These are phyloP conservation scores for Pythium oligandrum DNA, from an alignment of 352 stramenopile species.

Conservation along the genomic window DNA sequence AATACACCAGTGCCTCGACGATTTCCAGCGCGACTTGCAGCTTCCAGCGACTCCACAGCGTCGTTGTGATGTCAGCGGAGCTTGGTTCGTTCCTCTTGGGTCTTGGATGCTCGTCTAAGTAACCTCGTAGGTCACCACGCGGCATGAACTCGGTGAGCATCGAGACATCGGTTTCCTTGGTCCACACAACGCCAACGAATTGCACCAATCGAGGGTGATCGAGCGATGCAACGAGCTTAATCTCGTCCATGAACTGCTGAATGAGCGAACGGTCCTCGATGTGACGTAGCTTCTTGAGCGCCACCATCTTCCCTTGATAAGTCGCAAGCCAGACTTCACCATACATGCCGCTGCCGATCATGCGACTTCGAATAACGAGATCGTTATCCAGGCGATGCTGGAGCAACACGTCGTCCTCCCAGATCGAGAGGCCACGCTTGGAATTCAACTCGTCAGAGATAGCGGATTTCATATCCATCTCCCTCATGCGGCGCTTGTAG, in stretches of 20 bases:
- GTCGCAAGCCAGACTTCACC: slow-evolving; percentile 20
- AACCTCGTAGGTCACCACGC: slow-evolving; percentile 19
- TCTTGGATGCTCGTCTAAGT: not conserved
- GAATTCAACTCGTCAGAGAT: not conserved
- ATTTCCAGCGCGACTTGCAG: slow-evolving; percentile 11
- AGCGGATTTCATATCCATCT: too few relatives aligned
- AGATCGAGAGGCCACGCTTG: slow-evolving; percentile 6
- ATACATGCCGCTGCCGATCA: slow-evolving; percentile 14
- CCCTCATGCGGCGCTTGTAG: too few relatives aligned
- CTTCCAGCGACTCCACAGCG: slow-evolving; percentile 4
- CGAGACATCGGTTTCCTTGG: slow-evolving; percentile 20
- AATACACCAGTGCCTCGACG: slow-evolving; percentile 17
- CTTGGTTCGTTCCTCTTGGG: slow-evolving; percentile 1
- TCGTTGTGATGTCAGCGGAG: slow-evolving; percentile 2
- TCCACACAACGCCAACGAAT: slow-evolving; percentile 25
- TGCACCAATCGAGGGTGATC: slow-evolving; percentile 9
- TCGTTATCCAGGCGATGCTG: slow-evolving; percentile 8
- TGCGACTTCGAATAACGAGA: slow-evolving; percentile 2
- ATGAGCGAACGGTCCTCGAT: slow-evolving; percentile 2
- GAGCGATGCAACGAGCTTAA: slow-evolving; percentile 15
- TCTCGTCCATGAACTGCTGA: slow-evolving; percentile 14
- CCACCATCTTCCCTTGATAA: slow-evolving; percentile 8
- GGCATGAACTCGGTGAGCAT: slow-evolving; percentile 26
- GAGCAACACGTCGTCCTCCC: slow-evolving; percentile 6
- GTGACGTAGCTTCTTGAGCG: slow-evolving; percentile 8